phyloP scores from a whole-genome alignment of 2,329 filamentous ascomycete species.

The Corniculantispora saksenae region DNA sequence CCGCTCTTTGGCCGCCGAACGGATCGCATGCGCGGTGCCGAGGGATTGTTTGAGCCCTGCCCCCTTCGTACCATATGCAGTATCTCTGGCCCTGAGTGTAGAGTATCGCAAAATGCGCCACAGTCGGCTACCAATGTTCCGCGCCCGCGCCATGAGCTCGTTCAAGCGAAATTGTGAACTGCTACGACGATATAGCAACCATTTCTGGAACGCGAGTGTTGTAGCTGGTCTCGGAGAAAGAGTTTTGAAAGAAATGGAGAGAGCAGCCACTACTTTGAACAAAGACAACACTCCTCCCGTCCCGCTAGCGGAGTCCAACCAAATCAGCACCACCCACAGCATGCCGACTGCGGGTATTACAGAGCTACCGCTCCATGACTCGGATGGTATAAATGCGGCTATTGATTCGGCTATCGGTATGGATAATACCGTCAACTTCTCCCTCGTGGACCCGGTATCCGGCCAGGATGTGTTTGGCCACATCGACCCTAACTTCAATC shows the following conservation, averaged over 20 bases:
- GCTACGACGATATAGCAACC: constrained; percentile 53
- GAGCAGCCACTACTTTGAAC: constrained; percentile 49
- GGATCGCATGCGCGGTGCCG: constrained; percentile 56
- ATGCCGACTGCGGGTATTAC: constrained; percentile 24
- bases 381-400: constrained; percentile 29
- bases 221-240: constrained; percentile 57
- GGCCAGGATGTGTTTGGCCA: constrained; percentile 57
- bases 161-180: constrained; percentile 58
- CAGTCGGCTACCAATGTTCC: constrained; percentile 59
- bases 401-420: constrained; percentile 30
- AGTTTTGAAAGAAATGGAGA: constrained; percentile 57
- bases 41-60: constrained; percentile 54
- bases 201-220: constrained; percentile 59
- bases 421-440: constrained; percentile 42
- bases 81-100: constrained; percentile 62
- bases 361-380: constrained; percentile 25
- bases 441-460: constrained; percentile 43
- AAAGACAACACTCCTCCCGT: constrained; percentile 35
- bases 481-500: constrained; percentile 56
- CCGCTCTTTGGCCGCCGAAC: constrained; percentile 59
- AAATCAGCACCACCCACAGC: constrained; percentile 12
- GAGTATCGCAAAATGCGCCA: constrained; percentile 66
- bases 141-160: constrained; percentile 53
- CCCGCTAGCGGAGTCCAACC: constrained; percentile 2
- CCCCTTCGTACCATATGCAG: constrained; percentile 62